phyloP scores from a whole-genome alignment of 1,139 yeast species.

The Candida labiduridarum region DNA sequence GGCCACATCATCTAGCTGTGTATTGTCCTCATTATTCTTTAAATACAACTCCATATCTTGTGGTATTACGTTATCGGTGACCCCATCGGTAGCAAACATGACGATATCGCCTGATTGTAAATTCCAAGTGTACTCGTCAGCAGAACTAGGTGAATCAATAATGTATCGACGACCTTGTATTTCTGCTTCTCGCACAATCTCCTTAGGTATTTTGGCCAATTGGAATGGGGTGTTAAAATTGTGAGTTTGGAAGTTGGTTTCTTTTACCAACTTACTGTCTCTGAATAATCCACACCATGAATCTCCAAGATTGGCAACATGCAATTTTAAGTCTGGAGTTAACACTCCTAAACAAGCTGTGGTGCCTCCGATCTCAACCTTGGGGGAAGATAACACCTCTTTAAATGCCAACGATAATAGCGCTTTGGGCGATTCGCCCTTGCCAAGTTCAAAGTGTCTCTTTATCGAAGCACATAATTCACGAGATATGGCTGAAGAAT shows the following conservation, averaged over 20 bases:
- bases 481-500: constrained; percentile 78
- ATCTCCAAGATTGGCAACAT: constrained; percentile 86
- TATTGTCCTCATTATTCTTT: constrained; percentile 42
- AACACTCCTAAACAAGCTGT: constrained; percentile 88
- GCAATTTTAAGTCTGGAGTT: constrained; percentile 50
- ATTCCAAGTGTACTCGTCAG: constrained; percentile 52
- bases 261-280: constrained; percentile 58
- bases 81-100: constrained; percentile 91
- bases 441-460: constrained; percentile 26
- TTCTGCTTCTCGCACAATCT: constrained; percentile 57
- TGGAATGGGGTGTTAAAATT: constrained; percentile 93
- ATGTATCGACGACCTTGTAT: constrained; percentile 62
- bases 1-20: constrained; percentile 43
- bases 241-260: constrained; percentile 80
- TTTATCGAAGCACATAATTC: constrained; percentile 57
- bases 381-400: constrained; percentile 52
- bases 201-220: constrained; percentile 78
- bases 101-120: constrained; percentile 71
- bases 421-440: constrained; percentile 39
- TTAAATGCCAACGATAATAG: constrained; percentile 59
- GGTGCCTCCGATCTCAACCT: constrained; percentile 90
- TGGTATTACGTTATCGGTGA: constrained; percentile 79
- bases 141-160: constrained; percentile 55
- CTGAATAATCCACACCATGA: constrained; percentile 92
- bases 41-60: constrained; percentile 70